phyloP scores from a whole-genome alignment of 2,329 filamentous ascomycete genomes.

The Pyricularia sp. region DNA sequence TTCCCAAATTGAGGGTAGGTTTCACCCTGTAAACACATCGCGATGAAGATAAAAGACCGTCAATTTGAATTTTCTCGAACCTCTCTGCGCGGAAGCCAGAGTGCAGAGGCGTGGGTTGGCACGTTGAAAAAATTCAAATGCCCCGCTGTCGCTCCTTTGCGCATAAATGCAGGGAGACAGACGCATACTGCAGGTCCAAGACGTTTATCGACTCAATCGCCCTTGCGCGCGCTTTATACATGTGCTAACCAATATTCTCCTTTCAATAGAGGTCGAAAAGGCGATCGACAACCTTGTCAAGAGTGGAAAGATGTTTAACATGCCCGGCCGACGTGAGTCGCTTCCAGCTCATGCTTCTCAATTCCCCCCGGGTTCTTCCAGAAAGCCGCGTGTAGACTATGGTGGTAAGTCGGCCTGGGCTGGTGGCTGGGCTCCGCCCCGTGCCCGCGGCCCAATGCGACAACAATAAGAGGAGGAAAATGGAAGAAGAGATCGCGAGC shows the following conservation, averaged over 20 bases:
- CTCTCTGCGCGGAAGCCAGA: not conserved
- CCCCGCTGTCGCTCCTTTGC: not conserved
- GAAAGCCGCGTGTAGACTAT: conserved; percentile 43
- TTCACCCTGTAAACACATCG: not conserved
- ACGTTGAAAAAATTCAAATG: not conserved
- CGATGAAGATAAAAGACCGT: not conserved
- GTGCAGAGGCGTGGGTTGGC: not conserved
- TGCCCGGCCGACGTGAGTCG: conserved; percentile 67
- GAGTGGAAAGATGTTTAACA: conserved; percentile 84
- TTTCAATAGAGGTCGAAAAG: conserved; percentile 76
- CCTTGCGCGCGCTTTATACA: not conserved
- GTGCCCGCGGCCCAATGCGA: conserved; percentile 10
- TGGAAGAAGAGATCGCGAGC: not conserved
- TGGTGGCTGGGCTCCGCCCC: conserved; percentile 16
- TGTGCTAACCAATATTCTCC: conserved; percentile 9
- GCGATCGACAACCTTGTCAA: conserved; percentile 93
- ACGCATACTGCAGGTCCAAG: not conserved
- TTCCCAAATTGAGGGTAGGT: conserved; percentile 27
- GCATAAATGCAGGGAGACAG: not conserved
- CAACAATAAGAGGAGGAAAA: not conserved
- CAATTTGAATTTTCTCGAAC: not conserved
- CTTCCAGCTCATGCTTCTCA: conserved; percentile 31
- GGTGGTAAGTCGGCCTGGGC: conserved; percentile 30
- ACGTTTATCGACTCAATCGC: not conserved
- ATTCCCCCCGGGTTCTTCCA: conserved; percentile 43